phyloP scores from a whole-genome alignment of 164 flowering plant species.

The Buxus sempervirens region DNA sequence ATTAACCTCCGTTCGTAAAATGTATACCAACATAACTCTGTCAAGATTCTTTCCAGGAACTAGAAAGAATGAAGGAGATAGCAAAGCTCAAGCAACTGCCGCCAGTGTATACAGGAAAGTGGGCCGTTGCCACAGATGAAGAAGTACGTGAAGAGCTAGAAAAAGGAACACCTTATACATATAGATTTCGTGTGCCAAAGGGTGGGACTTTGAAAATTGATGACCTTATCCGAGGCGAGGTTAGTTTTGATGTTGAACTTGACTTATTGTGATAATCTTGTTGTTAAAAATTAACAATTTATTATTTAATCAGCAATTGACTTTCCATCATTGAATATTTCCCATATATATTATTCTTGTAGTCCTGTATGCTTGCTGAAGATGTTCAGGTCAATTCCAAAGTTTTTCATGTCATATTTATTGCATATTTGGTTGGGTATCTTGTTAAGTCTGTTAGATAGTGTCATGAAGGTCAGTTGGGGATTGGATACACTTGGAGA shows the following conservation, averaged over 20 bases:
- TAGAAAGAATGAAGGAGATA: slow-evolving; percentile 86
- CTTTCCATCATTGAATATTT: background rate
- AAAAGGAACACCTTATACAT: slow-evolving; percentile 87
- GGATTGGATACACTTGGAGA: slow-evolving; percentile 86
- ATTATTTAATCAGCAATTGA: background rate
- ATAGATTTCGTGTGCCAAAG: slow-evolving; percentile 88
- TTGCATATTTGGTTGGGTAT: slow-evolving; percentile 1
- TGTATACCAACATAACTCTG: background rate
- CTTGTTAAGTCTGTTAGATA: slow-evolving; percentile 40
- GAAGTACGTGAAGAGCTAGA: slow-evolving; percentile 74
- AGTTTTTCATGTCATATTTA: background rate
- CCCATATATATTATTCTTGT: background rate
- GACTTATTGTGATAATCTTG: slow-evolving; percentile 1
- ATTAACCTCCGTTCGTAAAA: background rate
- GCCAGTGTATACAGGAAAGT: slow-evolving; percentile 88
- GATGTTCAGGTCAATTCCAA: background rate
- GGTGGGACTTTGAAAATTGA: slow-evolving; percentile 74
- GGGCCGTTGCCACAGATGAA: slow-evolving; percentile 72
- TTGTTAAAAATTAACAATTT: background rate
- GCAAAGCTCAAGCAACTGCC: slow-evolving; percentile 77
- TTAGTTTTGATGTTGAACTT: slow-evolving; percentile 28
- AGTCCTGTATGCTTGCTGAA: background rate
- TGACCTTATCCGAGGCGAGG: slow-evolving; percentile 92
- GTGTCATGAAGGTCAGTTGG: slow-evolving; percentile 89
- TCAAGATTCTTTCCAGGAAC: slow-evolving; percentile 47